phyloP scores from a whole-genome alignment of 148 eudicot genomes.

The Silene latifolia region DNA sequence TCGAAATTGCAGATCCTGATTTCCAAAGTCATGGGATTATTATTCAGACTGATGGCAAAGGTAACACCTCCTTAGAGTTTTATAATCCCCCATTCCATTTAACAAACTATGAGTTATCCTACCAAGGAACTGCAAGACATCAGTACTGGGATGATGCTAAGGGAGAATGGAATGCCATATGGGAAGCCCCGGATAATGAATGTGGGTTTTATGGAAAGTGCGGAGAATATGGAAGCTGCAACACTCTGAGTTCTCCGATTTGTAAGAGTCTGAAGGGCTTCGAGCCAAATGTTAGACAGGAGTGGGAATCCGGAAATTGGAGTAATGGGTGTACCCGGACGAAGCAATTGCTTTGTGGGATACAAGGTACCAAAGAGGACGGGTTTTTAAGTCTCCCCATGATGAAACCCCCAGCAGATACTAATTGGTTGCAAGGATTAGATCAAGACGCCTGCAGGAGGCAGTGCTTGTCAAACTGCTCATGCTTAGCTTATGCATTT shows the following conservation, averaged over 20 bases:
- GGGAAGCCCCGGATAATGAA: slow-evolving; percentile 6
- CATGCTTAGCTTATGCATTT: slow-evolving; percentile 50
- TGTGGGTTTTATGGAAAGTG: slow-evolving; percentile 41
- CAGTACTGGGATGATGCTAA: slow-evolving; percentile 23
- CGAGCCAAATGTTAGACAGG: slow-evolving; percentile 21
- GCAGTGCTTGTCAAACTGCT: slow-evolving; percentile 42
- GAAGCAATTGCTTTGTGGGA: slow-evolving; percentile 25
- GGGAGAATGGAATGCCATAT: slow-evolving; percentile 9
- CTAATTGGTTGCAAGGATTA: slow-evolving; percentile 12
- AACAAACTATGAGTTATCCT: slow-evolving; percentile 12
- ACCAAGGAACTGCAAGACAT: background rate
- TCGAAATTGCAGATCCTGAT: background rate
- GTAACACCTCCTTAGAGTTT: slow-evolving; percentile 1
- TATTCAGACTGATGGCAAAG: slow-evolving; percentile 8
- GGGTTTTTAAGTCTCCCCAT: slow-evolving; percentile 28
- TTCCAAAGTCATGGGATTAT: background rate
- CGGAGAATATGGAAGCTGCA: slow-evolving; percentile 39
- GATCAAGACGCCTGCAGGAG: slow-evolving; percentile 19
- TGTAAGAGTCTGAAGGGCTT: slow-evolving; percentile 47
- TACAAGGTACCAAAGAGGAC: slow-evolving; percentile 32
- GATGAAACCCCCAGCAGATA: slow-evolving; percentile 36
- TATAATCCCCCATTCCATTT: background rate
- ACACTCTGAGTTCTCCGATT: slow-evolving; percentile 7
- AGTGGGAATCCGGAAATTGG: slow-evolving; percentile 39
- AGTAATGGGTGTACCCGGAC: slow-evolving; percentile 42